Evolutionary conservation across 2,329 filamentous ascomycete species (phyloP).

Genomic region (Microsporum ferrugineum): DNA sequence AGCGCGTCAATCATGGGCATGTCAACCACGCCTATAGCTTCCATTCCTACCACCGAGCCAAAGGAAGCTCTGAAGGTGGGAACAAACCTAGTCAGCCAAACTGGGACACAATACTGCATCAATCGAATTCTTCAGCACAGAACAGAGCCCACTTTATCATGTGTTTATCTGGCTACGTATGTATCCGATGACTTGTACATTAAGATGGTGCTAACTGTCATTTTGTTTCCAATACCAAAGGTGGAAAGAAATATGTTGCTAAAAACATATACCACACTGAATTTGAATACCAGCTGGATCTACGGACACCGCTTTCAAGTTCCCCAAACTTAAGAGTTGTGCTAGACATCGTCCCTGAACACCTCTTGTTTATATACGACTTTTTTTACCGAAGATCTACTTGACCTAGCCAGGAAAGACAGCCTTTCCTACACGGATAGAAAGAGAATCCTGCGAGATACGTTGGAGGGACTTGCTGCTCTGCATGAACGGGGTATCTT

Average conservation of each 20-base stretch:
- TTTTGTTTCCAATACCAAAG: background rate
- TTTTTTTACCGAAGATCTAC: constrained; percentile 6
- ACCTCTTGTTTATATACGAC: constrained; percentile 10
- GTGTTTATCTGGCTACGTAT: constrained; percentile 5
- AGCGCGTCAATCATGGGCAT: background rate
- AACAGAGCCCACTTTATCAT: constrained; percentile 5
- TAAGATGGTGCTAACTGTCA: too few species aligned
- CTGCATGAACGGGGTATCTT: constrained; percentile 8
- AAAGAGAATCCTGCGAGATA: background rate
- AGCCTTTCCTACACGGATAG: background rate
- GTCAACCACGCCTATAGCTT: background rate
- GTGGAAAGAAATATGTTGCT: background rate
- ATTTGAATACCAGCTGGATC: constrained; percentile 11
- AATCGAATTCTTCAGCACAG: constrained; percentile 9
- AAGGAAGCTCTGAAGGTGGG: background rate
- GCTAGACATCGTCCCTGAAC: constrained; percentile 7
- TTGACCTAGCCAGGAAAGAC: background rate
- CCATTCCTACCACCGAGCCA: background rate
- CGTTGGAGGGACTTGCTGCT: constrained; percentile 7
- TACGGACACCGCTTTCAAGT: constrained; percentile 6
- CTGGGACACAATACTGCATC: background rate
- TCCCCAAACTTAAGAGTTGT: constrained; percentile 9
- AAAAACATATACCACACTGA: constrained; percentile 9
- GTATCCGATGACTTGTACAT: background rate
- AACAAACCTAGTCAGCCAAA: background rate